Evolutionary conservation across 257 asterid species (phyloP).

Genomic region (Solanum pimpinellifolium): DNA sequence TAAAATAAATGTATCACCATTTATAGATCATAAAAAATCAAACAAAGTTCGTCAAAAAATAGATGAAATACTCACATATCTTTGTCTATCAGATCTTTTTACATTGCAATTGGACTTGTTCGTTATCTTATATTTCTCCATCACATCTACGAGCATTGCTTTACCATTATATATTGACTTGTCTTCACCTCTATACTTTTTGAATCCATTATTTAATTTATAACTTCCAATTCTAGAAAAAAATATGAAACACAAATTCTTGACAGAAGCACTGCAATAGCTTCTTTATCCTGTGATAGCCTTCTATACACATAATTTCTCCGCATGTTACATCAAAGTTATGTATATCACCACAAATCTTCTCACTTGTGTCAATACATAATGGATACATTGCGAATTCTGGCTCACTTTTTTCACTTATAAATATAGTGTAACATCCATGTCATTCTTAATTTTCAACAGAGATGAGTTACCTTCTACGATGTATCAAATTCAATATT

Average conservation of each 20-base stretch:
- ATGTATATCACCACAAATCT: neutral
- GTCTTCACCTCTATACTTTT: neutral
- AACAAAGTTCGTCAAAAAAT: neutral
- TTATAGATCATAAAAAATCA: too few species aligned
- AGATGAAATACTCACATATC: neutral
- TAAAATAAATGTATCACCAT: neutral
- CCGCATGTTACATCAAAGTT: neutral
- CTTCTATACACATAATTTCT: neutral
- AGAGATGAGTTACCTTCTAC: neutral
- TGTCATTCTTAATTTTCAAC: neutral
- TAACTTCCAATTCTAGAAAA: neutral
- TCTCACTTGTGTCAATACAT: neutral
- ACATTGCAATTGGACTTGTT: neutral
- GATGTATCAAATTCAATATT: neutral
- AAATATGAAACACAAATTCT: neutral
- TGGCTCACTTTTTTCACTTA: neutral
- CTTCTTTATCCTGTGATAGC: neutral
- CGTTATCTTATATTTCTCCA: neutral
- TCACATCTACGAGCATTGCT: too few species aligned
- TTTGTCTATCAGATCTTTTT: too few species aligned
- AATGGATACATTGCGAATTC: neutral
- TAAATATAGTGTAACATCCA: neutral
- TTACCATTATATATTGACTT: neutral
- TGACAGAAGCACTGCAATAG: too few species aligned
- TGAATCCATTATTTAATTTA: neutral